Evolutionary conservation across 116 monocot genomes (phyloP).

Genomic region (Zostera marina): DNA sequence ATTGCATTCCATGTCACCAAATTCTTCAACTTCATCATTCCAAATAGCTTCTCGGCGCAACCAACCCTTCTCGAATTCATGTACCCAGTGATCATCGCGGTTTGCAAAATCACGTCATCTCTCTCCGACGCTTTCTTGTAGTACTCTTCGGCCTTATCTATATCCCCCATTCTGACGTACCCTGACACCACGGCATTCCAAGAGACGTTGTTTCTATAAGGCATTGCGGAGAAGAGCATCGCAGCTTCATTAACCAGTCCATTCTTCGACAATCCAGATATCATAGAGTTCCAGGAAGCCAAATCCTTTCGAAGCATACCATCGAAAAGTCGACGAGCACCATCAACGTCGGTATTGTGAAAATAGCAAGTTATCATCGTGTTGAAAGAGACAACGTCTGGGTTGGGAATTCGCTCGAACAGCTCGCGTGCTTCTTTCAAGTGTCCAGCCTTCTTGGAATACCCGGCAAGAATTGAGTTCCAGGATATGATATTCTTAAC

Average conservation of each 20-base stretch:
- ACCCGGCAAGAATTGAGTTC: conserved; percentile 34
- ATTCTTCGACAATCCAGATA: conserved; percentile 30
- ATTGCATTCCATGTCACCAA: conserved; percentile 72
- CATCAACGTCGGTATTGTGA: conserved; percentile 21
- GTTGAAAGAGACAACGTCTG: conserved; percentile 30
- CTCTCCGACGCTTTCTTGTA: conserved; percentile 29
- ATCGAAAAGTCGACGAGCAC: conserved; percentile 28
- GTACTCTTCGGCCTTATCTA: conserved; percentile 32
- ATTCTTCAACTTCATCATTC: conserved; percentile 33
- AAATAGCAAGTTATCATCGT: conserved; percentile 51
- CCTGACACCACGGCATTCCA: conserved; percentile 68
- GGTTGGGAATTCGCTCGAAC: conserved; percentile 16
- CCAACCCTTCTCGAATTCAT: conserved; percentile 28
- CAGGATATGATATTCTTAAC: conserved; percentile 18
- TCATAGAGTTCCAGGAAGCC: conserved; percentile 64
- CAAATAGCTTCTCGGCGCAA: conserved; percentile 28
- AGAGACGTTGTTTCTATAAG: conserved; percentile 41
- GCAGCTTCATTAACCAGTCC: conserved; percentile 29
- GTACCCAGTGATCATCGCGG: conserved; percentile 52
- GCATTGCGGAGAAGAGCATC: conserved; percentile 28
- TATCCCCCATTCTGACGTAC: conserved; percentile 24
- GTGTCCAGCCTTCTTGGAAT: conserved; percentile 22
- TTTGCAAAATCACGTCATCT: conserved; percentile 32
- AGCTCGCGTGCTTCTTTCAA: conserved; percentile 13
- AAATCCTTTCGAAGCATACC: conserved; percentile 32